These are phyloP conservation scores for Achaetomiella virescens DNA, from an alignment of 495 filamentous ascomycete genomes.

Conservation along the genomic window DNA sequence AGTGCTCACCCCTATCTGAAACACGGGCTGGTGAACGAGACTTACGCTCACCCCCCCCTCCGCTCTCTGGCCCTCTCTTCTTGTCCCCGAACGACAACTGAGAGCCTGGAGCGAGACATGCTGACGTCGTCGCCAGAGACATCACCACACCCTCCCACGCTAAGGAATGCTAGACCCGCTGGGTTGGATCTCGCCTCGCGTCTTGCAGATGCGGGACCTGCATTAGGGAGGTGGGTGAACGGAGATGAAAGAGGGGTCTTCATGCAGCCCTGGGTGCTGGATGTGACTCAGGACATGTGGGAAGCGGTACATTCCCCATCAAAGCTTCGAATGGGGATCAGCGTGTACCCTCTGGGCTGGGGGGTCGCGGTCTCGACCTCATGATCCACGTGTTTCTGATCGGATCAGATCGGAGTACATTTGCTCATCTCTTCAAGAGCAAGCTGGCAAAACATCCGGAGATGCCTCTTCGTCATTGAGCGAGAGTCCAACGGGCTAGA, in stretches of 20 bases:
- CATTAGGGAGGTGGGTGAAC: neutral
- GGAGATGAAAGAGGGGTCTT: neutral
- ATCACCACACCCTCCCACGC: neutral
- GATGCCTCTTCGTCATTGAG: too few species aligned
- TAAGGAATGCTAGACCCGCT: constrained; percentile 1
- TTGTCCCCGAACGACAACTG: neutral
- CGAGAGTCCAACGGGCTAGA: neutral
- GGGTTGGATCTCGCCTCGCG: constrained; percentile 1
- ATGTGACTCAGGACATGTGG: neutral
- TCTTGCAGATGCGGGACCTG: constrained; percentile 9
- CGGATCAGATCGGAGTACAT: neutral
- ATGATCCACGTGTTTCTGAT: neutral
- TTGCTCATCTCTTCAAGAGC: neutral
- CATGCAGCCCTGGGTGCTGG: neutral
- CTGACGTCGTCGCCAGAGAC: constrained; percentile 2
- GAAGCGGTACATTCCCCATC: neutral
- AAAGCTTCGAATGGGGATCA: too few species aligned
- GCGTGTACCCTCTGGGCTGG: neutral
- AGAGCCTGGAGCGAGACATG: neutral
- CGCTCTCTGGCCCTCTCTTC: neutral
- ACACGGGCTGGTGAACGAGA: neutral
- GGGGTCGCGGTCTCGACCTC: neutral
- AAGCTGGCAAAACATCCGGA: neutral
- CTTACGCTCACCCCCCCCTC: constrained; percentile 2
- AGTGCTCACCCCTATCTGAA: constrained; percentile 1